Base-by-base conservation (phyloP, 179 eudicot species). In the Beta corolliflora region DNA sequence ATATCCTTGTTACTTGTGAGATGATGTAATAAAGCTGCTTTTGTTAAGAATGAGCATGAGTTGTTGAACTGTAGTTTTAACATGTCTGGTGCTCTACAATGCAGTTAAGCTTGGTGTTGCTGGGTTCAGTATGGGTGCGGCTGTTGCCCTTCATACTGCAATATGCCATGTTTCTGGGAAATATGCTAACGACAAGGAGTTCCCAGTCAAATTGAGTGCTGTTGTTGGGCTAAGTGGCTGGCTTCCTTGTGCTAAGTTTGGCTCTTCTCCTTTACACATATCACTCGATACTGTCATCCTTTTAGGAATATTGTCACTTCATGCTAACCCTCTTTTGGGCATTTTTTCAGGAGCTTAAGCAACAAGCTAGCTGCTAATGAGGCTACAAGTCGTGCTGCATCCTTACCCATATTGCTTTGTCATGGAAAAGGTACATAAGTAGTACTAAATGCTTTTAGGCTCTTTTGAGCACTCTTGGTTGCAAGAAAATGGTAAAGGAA, bases 111-210 rank as follows among this genome's bases (percentile, higher is more conserved):
- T 88, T 78, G 89, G 83, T 80, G 85, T 88, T 56, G 89, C 89
- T 76, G 90, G 90, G 60, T 88, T 88, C 83, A 88, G 90, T 71
- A 84, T 86, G 89, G 90, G 90, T 75, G 90, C 90, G 71, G 90
- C 90, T 67, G 78, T 83, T 66, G 83, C 90, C 25, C 87, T 88
- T 48, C 88, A 88, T 78, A 82, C 86, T 71, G 89, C 83, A 31
- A 72, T 79, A 16, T 88, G 87, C 81, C 84, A 82, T 65, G 74
- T 81, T 10, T 64, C 86, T 9, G 77, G 89, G 21, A 88, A 86
- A 50, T 88, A 80, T 84, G 86, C 80, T 56, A 82, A 82, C 71
- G 90, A 87, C 48, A 78, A 86, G 29, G 81, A 79, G 25, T 86
- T 84, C 69, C 84, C 84, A 5, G 78, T 75, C 81, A 86, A 84